Percentiles rank a stretch among this genome's conserved stretches.
These are phyloP conservation scores for Acacia pycnantha DNA, from an alignment of 331 rosid genomes.

Conservation along the genomic window DNA sequence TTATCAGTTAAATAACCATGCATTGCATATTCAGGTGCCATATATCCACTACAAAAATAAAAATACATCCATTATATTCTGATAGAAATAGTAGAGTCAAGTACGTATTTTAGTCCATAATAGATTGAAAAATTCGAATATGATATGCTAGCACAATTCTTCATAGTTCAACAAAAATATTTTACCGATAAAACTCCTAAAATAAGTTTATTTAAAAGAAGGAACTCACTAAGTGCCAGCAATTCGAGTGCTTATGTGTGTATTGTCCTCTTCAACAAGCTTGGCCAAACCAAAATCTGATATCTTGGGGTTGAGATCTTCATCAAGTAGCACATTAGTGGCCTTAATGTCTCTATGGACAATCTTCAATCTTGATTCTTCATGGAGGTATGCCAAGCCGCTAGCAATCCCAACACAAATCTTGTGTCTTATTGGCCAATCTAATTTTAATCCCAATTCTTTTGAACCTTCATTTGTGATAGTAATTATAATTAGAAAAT, in stretches of 20 bases:
- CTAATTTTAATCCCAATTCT: conserved; percentile 28
- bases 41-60: conserved; percentile 36
- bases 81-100: not conserved
- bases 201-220: not conserved
- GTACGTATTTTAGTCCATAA: not conserved
- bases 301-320: conserved; percentile 42
- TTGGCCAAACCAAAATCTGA: conserved; percentile 59
- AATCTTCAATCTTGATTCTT: conserved; percentile 22
- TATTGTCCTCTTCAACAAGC: conserved; percentile 46
- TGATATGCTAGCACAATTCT: not conserved
- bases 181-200: not conserved
- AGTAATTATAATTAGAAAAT: not conserved
- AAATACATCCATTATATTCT: not conserved
- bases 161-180: not conserved
- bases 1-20: conserved; percentile 43
- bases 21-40: conserved; percentile 58
- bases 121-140: not conserved
- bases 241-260: conserved; percentile 49
- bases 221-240: conserved; percentile 51
- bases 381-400: conserved; percentile 37
- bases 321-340: conserved; percentile 38
- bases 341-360: conserved; percentile 31
- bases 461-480: conserved; percentile 30
- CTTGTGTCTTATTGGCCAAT: conserved; percentile 46
- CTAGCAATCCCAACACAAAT: conserved; percentile 53